These are phyloP conservation scores for Quercus tomentella DNA, from an alignment of 331 rosid species.

Conservation along the genomic window DNA sequence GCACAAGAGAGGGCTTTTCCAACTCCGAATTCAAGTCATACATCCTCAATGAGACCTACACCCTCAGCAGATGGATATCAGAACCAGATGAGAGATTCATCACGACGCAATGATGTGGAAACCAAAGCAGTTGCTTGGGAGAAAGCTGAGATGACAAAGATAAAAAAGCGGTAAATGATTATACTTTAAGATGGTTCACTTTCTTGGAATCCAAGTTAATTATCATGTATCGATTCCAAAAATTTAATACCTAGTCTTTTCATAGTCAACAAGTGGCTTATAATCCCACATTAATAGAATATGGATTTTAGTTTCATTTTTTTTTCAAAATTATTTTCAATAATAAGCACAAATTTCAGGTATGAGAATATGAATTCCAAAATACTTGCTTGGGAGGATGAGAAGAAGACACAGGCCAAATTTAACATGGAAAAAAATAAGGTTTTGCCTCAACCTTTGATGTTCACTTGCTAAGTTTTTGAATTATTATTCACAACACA, in stretches of 20 bases:
- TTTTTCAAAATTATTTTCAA: background rate
- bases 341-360: slow-evolving; percentile 28
- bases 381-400: slow-evolving; percentile 49
- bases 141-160: slow-evolving; percentile 41
- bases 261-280: background rate
- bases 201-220: background rate
- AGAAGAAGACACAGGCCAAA: slow-evolving; percentile 53
- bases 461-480: background rate
- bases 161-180: slow-evolving; percentile 45
- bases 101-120: slow-evolving; percentile 11
- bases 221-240: background rate
- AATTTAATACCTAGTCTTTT: background rate
- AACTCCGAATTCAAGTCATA: slow-evolving; percentile 22
- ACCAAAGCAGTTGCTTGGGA: slow-evolving; percentile 54
- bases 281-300: no score
- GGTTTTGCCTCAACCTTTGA: slow-evolving; percentile 21
- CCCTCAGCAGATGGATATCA: slow-evolving; percentile 24
- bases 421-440: slow-evolving; percentile 45
- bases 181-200: background rate
- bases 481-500: slow-evolving; percentile 2
- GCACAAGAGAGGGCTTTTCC: slow-evolving; percentile 27
- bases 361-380: slow-evolving; percentile 44
- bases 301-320: background rate
- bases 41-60: slow-evolving; percentile 21
- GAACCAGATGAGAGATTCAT: slow-evolving; percentile 22